phyloP scores from a whole-genome alignment of 2,329 filamentous ascomycete genomes.

The Grosmannia penicillata region DNA sequence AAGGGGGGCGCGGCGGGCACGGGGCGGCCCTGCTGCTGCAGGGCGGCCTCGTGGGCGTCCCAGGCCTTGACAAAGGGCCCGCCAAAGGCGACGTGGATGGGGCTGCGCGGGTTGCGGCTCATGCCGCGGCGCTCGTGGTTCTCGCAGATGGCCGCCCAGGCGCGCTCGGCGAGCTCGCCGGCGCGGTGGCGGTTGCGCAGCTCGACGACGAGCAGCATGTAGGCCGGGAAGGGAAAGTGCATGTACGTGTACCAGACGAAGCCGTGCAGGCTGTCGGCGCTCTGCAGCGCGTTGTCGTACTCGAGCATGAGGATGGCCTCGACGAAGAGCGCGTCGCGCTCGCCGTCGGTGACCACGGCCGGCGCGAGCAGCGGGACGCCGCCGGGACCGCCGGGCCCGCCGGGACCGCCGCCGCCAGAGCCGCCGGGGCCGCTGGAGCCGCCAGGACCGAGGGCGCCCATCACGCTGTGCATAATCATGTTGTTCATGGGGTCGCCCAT shows the following conservation, averaged over 20 bases:
- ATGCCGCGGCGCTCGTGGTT: conserved; percentile 39
- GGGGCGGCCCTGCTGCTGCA: conserved; percentile 25
- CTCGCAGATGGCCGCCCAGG: conserved; percentile 40
- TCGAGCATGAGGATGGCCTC: conserved; percentile 44
- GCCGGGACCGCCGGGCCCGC: not conserved
- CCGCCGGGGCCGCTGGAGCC: not conserved
- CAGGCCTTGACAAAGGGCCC: conserved; percentile 47
- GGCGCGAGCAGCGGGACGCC: not conserved
- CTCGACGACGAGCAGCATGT: conserved; percentile 44
- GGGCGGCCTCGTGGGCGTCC: conserved; percentile 38
- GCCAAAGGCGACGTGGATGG: conserved; percentile 43
- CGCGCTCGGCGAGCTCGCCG: conserved; percentile 41
- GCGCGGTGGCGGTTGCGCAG: conserved; percentile 34
- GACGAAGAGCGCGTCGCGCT: conserved; percentile 37
- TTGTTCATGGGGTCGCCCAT: not conserved
- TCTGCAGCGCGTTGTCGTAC: conserved; percentile 41
- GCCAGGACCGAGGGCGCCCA: not conserved
- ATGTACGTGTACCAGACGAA: conserved; percentile 46
- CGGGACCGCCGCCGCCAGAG: not conserved
- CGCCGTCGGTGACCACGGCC: conserved; percentile 19
- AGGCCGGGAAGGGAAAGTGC: conserved; percentile 45
- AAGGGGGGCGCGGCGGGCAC: conserved; percentile 28
- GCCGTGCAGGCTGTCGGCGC: conserved; percentile 31
- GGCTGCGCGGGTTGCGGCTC: conserved; percentile 33
- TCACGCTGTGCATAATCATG: not conserved